Evolutionary conservation across 768 basidiomycete genomes (phyloP).

Genomic region (Lactifluus volemus): DNA sequence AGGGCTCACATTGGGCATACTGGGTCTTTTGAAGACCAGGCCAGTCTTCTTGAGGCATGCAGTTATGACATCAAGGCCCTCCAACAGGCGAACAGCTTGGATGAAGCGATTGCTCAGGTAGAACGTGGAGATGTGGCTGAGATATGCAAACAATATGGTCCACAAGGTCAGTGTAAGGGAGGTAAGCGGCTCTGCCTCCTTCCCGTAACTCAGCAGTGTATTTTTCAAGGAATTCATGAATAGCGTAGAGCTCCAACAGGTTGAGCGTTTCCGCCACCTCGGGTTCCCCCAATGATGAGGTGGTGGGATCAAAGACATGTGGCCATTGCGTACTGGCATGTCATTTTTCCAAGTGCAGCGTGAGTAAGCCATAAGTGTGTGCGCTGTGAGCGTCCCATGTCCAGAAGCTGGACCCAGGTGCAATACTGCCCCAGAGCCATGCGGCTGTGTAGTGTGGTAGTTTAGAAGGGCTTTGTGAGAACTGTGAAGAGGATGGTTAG

Average conservation of each 20-base stretch:
- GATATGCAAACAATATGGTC: too few relatives aligned
- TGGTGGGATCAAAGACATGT: constrained; percentile 59
- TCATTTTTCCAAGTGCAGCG: constrained; percentile 80
- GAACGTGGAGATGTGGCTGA: too few relatives aligned
- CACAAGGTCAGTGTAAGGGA: too few relatives aligned
- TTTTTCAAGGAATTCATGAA: constrained; percentile 78
- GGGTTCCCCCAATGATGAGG: constrained; percentile 33
- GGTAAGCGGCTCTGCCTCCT: constrained; percentile 38
- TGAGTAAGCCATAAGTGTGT: constrained; percentile 57
- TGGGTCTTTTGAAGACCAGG: too few relatives aligned
- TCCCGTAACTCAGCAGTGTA: constrained; percentile 60
- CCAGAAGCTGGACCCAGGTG: constrained; percentile 78
- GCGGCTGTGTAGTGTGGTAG: constrained; percentile 42
- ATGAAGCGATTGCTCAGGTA: too few relatives aligned
- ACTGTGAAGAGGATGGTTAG: background rate
- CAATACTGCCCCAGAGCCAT: constrained; percentile 73
- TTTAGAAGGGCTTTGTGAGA: constrained; percentile 14
- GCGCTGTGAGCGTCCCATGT: constrained; percentile 81
- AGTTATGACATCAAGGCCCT: too few relatives aligned
- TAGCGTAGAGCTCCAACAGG: constrained; percentile 67
- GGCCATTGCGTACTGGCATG: constrained; percentile 81
- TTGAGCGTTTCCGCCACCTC: constrained; percentile 85
- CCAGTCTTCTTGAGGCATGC: too few relatives aligned
- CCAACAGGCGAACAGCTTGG: too few relatives aligned
- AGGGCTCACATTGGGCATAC: too few relatives aligned